Percentiles rank a stretch among this genome's conserved stretches.
Evolutionary conservation across 257 asterid species (phyloP).

Genomic region (Ajuga chamaepitys): DNA sequence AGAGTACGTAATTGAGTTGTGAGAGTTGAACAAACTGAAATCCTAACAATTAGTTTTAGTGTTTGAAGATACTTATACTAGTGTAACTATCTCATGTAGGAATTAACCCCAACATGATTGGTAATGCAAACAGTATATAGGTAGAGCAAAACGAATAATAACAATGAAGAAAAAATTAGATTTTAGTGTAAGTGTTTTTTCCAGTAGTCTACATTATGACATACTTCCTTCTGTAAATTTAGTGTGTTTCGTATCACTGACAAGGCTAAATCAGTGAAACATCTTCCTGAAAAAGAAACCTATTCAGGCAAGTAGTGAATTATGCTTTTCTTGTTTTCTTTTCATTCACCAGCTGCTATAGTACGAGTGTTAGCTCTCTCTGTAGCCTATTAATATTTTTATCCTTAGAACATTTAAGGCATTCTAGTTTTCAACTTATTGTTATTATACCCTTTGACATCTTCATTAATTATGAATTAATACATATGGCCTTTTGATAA

Average conservation of each 20-base stretch:
- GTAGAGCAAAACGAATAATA: background rate
- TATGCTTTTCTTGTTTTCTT: background rate
- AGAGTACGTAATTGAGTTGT: no score
- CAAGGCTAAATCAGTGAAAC: slow-evolving; percentile 53
- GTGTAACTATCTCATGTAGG: no score
- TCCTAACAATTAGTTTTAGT: no score
- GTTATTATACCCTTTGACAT: no score
- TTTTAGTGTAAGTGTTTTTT: background rate
- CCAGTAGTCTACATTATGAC: background rate
- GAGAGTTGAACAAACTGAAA: no score
- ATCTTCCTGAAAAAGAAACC: slow-evolving; percentile 47
- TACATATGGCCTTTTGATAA: no score
- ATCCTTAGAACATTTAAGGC: background rate
- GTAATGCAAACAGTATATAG: no score
- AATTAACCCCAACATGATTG: background rate
- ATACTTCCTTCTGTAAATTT: slow-evolving; percentile 13
- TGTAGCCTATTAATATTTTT: slow-evolving; percentile 2
- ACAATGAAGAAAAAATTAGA: no score
- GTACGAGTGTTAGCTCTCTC: background rate
- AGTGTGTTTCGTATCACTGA: slow-evolving; percentile 79
- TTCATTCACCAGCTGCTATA: background rate
- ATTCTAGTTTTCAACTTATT: background rate
- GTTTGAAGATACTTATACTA: no score
- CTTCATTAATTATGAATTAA: no score
- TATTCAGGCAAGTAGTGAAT: slow-evolving; percentile 55